Base-by-base conservation (phyloP, 768 basidiomycete species). In the Phanerodontia chrysosporium region DNA sequence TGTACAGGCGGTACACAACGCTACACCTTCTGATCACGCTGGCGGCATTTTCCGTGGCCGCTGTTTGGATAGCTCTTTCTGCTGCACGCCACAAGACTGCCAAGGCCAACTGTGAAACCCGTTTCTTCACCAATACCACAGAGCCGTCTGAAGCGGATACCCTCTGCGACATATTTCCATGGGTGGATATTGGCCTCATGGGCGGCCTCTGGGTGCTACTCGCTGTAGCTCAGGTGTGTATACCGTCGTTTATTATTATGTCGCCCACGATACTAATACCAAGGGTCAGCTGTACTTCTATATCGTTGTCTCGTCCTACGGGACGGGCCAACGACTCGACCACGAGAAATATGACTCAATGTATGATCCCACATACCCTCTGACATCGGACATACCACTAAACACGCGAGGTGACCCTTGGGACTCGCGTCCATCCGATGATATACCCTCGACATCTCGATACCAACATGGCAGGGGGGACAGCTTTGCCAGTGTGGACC, bases 171-270 rank as follows among this genome's bases (percentile, higher is more conserved):
- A 88, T 97, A 56, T 96, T 98, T 69, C 80, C 93, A 4, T 97
- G 94, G 92, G 90, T 92, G 10, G 90, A 91, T 66, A 77, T 97
- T 14, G 95, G 95, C 36, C 75, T 98, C 57, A 95, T 98, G 93
- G 89, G 80, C 21, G 92, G 83, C 8, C 76, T 97, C 6, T 98
- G 95, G 91, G 72, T 90, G 10, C 67, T 97, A 16, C 76, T 97
- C 27, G 83, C 81, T n/a, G 76, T 87, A 61, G 75, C 90, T 35
- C 93, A 96, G 71, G 89, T 88, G 71, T 65, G 86, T 65, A n/a
- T n/a, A 65, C 68, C 58, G 51, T 65, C 51, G 18, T 39, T 13
- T 1, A 42, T n/a, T 14, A 13, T 67, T 10, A 63, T 28, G 3
- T 25, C 51, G 21, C 45, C 51, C n/a, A 8, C 44, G 14, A 81